Evolutionary conservation across 1,284 basidiomycete genomes (phyloP).

Genomic region (Chalciporus piperatoides): DNA sequence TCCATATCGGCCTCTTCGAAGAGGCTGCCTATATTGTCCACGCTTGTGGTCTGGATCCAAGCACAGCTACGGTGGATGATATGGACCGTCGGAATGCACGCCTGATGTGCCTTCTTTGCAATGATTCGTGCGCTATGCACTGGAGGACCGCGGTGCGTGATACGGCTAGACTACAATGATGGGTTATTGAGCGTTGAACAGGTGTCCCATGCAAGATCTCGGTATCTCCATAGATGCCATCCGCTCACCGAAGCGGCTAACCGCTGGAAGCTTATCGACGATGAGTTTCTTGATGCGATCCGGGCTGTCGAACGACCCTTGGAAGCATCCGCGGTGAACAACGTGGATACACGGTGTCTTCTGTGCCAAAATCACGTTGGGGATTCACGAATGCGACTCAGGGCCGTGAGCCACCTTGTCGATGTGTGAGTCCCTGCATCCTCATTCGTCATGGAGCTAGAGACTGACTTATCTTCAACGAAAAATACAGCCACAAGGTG

Average conservation of each 20-base stretch:
- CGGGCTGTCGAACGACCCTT: background rate
- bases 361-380: background rate
- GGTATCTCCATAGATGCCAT: background rate
- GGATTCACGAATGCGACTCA: background rate
- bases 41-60: slow-evolving; percentile 21
- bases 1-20: background rate
- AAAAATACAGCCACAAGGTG: too few relatives aligned
- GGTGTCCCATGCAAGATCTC: background rate
- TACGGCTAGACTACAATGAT: background rate
- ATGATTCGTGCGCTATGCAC: background rate
- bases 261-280: background rate
- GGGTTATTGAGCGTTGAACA: too few relatives aligned
- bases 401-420: too few relatives aligned
- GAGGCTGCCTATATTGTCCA: slow-evolving; percentile 11
- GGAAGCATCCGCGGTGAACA: background rate
- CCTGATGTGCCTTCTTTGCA: slow-evolving; percentile 3
- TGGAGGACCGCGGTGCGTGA: slow-evolving; percentile 10
- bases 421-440: too few relatives aligned
- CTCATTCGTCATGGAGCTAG: too few relatives aligned
- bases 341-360: background rate
- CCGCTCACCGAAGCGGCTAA: too few relatives aligned
- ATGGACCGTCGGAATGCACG: slow-evolving; percentile 18
- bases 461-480: too few relatives aligned
- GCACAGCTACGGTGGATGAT: slow-evolving; percentile 18
- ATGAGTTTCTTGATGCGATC: background rate